phyloP scores from a whole-genome alignment of 805 yeast species.

The Suhomyces sp. region DNA sequence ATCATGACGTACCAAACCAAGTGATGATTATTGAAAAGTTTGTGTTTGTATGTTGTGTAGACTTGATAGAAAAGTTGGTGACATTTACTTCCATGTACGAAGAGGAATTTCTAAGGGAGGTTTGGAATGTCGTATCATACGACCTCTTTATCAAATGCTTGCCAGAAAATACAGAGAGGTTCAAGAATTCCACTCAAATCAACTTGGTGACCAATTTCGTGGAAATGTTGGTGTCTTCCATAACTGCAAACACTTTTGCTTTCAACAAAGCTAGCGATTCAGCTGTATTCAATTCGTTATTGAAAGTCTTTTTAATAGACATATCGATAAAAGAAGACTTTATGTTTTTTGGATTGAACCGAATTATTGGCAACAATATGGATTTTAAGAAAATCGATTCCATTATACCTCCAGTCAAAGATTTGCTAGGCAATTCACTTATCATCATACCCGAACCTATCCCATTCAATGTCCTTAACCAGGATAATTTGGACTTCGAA shows the following conservation, averaged over 20 bases:
- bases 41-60: constrained; percentile 50
- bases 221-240: constrained; percentile 49
- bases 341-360: constrained; percentile 51
- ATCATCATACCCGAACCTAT: constrained; percentile 29
- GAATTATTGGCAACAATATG: constrained; percentile 50
- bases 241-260: constrained; percentile 30
- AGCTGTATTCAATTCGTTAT: constrained; percentile 25
- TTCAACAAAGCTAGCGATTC: constrained; percentile 4
- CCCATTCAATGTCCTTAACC: constrained; percentile 13
- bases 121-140: constrained; percentile 25
- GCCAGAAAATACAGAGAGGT: constrained; percentile 48
- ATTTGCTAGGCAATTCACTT: constrained; percentile 19
- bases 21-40: constrained; percentile 44
- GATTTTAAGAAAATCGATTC: constrained; percentile 42
- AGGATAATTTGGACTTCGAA: constrained; percentile 10
- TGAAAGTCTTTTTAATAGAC: constrained; percentile 40
- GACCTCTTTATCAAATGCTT: constrained; percentile 39
- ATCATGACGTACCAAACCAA: constrained; percentile 32
- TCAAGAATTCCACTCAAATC: constrained; percentile 38
- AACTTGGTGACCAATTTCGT: constrained; percentile 50
- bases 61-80: constrained; percentile 50
- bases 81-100: constrained; percentile 25
- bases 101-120: constrained; percentile 11
- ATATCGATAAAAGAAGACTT: constrained; percentile 39
- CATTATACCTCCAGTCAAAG: constrained; percentile 34